These are phyloP conservation scores for Colletotrichum cordylinicola DNA, from an alignment of 2,329 filamentous ascomycete genomes.

Conservation along the genomic window DNA sequence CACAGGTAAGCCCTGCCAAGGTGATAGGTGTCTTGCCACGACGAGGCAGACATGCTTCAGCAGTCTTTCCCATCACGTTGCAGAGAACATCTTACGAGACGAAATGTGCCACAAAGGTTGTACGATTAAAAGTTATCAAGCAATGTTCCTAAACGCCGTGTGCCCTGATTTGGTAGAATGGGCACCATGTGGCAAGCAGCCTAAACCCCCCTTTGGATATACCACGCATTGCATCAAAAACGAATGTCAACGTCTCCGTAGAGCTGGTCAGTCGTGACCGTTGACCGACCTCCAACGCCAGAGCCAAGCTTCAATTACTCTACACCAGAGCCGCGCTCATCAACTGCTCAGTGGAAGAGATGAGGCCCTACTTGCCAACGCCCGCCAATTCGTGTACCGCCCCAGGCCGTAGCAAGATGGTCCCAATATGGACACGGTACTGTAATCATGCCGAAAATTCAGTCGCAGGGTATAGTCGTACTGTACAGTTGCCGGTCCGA, in stretches of 20 bases:
- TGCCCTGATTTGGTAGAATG: neutral
- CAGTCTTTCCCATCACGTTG: neutral
- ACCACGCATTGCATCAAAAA: neutral
- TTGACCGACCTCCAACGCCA: slow-evolving; percentile 8
- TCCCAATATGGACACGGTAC: neutral
- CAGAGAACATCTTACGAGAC: neutral
- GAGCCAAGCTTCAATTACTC: neutral
- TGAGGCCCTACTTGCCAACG: neutral
- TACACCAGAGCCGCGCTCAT: neutral
- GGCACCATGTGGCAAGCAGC: neutral
- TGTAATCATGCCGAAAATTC: neutral
- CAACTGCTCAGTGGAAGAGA: neutral
- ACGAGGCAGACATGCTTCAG: neutral
- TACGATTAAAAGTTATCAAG: slow-evolving; percentile 13
- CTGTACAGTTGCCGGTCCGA: slow-evolving; percentile 17
- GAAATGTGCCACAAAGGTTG: neutral
- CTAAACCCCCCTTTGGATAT: neutral
- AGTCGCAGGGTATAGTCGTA: slow-evolving; percentile 19
- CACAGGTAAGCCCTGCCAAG: neutral
- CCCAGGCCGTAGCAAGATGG: neutral
- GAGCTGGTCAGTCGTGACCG: neutral
- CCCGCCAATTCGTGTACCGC: neutral
- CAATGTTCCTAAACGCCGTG: slow-evolving; percentile 2
- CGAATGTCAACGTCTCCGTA: slow-evolving; percentile 1
- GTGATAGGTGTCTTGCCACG: rapidly evolving